Evolutionary conservation across 257 asterid genomes (phyloP), one percentile per base, ranked within the genome.

Genomic region (Knoxia roxburghii): DNA sequence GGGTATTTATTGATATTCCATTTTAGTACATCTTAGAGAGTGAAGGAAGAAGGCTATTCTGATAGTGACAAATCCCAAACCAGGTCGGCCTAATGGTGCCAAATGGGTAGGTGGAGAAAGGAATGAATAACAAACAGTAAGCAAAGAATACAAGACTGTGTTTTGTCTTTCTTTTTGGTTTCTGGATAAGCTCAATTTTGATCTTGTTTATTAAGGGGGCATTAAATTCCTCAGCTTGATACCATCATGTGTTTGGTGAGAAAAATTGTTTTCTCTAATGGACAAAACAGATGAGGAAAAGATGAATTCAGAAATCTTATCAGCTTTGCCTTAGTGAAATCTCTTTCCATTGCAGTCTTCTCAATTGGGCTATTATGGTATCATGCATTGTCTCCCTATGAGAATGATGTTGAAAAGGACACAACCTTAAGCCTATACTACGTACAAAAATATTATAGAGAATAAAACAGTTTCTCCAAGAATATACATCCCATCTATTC

Each of bases 331-430:
- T 76, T 55, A 30, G 65, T 65, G 61, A 46, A 46, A 57, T 70
- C 37, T 45, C 69, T 43, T 61, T 66, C 66, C 30, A 29, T n/a
- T 46, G 65, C 62, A 59, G 64, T 4, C 30, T 6, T 27, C 59
- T 74, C 69, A 71, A 52, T 72, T 68, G 62, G 54, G 41, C 41
- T 37, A 9, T 37, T 68, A 60, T 52, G 59, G 61, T 49, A 73
- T 29, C 69, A 71, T 65, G 79, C 70, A 50, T 59, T 74, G 84
- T 65, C 84, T 75, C 65, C 61, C 71, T 48, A 46, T 48, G 75
- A 77, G 69, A 77, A 72, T 76, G 76, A 67, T 40, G 54, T 33
- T 57, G 78, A 76, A 61, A 77, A 77, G 68, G 82, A 74, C 79
- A 63, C 51, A 53, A 57, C 10, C 75, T 71, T 72, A 57, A 24